These are phyloP conservation scores for Calocybe cyanea DNA, from an alignment of 768 basidiomycete genomes.

Conservation along the genomic window DNA sequence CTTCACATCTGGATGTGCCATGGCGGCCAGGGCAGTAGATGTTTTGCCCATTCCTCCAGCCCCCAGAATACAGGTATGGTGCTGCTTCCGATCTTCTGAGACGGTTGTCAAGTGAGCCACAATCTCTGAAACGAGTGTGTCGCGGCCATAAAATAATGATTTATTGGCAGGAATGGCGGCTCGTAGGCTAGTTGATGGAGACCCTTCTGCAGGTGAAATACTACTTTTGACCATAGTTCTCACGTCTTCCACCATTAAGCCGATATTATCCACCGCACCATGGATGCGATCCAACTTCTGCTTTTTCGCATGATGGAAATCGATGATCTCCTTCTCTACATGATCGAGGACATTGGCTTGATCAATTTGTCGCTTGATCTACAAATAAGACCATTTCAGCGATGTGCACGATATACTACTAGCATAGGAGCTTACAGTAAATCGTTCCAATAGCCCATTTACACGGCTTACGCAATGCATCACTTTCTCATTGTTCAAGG, in stretches of 20 bases:
- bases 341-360: not conserved
- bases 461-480: constrained; percentile 2
- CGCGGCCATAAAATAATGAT: constrained; percentile 15
- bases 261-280: too few species aligned
- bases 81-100: constrained; percentile 5
- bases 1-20: too few species aligned
- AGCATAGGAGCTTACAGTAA: constrained; percentile 5
- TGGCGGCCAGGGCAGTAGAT: too few species aligned
- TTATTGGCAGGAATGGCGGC: constrained; percentile 12
- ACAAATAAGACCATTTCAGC: not conserved
- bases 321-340: constrained; percentile 1
- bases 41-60: too few species aligned
- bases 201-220: not conserved
- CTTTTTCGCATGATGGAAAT: constrained; percentile 3
- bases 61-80: too few species aligned
- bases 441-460: constrained; percentile 2
- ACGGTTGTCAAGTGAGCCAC: not conserved
- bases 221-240: too few species aligned
- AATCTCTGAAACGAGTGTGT: constrained; percentile 17
- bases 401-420: not conserved
- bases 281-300: not conserved
- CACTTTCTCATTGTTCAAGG: not conserved
- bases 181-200: constrained; percentile 14
- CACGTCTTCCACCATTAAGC: not conserved
- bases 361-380: constrained; percentile 5